These are phyloP conservation scores for Aspergillus vadensis DNA, from an alignment of 2,329 filamentous ascomycete genomes.

Conservation along the genomic window DNA sequence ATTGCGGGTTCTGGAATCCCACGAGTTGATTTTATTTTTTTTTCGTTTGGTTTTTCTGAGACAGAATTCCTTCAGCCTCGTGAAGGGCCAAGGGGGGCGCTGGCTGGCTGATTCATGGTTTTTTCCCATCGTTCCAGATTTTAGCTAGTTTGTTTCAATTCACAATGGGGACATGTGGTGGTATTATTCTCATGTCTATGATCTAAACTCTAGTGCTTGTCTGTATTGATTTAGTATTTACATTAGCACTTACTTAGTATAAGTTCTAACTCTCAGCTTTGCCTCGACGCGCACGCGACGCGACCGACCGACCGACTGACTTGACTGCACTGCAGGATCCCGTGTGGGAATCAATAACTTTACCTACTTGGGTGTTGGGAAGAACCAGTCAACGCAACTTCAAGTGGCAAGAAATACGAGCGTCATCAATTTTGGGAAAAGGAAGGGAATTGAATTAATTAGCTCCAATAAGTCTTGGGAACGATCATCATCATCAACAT, in stretches of 20 bases:
- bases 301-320: slow-evolving; percentile 12
- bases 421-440: background rate
- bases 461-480: background rate
- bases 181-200: too few relatives aligned
- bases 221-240: too few relatives aligned
- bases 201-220: too few relatives aligned
- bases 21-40: background rate
- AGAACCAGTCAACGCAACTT: background rate
- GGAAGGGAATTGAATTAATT: background rate
- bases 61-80: background rate
- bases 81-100: background rate
- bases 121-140: background rate
- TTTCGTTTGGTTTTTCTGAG: background rate
- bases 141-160: background rate
- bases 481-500: background rate
- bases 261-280: background rate
- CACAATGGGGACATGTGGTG: too few relatives aligned
- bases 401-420: background rate
- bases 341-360: background rate
- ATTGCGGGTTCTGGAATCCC: background rate
- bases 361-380: background rate
- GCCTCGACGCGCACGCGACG: slow-evolving; percentile 20
- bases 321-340: background rate
- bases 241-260: background rate
- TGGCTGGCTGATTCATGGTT: background rate